Percentiles rank a stretch among this genome's conserved stretches.
Conservation (phyloP, 2,329 filamentous ascomycete genomes). For the Aspergillus ibericus region DNA sequence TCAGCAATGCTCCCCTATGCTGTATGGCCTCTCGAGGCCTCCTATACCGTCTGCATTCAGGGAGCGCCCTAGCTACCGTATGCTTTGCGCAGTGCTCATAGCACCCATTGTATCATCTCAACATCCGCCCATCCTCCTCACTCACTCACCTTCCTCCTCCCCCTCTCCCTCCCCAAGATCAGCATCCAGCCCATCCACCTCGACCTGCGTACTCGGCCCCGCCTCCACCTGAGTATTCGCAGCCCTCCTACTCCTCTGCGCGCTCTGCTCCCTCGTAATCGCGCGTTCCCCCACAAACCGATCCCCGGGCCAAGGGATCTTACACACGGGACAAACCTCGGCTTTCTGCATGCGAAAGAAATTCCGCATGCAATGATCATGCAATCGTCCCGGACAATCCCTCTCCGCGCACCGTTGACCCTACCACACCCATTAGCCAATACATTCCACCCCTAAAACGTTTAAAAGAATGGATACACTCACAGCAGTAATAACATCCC, state of each 20-base stretch:
- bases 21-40: no score
- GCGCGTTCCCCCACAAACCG: conserved; percentile 47
- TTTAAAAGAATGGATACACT: conserved; percentile 21
- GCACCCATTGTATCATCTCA: neutral
- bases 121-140: neutral
- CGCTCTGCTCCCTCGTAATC: neutral
- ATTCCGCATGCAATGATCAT: conserved; percentile 71
- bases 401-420: conserved; percentile 73
- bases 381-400: conserved; percentile 69
- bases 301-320: conserved; percentile 52
- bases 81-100: neutral
- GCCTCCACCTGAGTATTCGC: neutral
- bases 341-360: conserved; percentile 68
- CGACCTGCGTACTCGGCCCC: neutral
- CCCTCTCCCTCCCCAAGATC: neutral
- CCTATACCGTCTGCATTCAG: no score
- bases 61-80: neutral
- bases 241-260: neutral
- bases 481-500: conserved; percentile 78
- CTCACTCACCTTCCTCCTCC: neutral
- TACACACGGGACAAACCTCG: conserved; percentile 63
- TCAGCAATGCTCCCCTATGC: no score
- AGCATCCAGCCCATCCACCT: neutral
- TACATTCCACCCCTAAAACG: neutral
- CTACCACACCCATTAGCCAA: conserved; percentile 27